phyloP scores from a whole-genome alignment of 2,329 filamentous ascomycete species.

The Apiospora arundinis region DNA sequence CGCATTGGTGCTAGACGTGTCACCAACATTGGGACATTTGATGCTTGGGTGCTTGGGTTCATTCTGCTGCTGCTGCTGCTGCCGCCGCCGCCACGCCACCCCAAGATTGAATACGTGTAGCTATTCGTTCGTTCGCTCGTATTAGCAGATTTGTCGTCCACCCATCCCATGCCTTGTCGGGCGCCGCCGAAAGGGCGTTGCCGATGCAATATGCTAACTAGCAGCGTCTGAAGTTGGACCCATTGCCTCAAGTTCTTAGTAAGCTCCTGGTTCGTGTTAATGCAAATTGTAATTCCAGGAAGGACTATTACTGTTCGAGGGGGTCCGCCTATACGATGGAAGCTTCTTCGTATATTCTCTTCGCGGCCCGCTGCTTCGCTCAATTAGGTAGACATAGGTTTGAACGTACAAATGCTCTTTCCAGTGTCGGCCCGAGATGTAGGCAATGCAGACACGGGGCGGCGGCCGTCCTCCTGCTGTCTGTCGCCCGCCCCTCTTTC shows the following conservation, averaged over 20 bases:
- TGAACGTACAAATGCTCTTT: background rate
- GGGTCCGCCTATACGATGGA: background rate
- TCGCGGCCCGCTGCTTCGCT: background rate
- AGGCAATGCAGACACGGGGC: background rate
- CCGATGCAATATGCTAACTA: background rate
- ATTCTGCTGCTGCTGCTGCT: background rate
- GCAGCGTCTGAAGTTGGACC: background rate
- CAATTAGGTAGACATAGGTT: background rate
- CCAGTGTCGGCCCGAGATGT: background rate
- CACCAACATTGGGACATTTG: background rate
- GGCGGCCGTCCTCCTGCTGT: background rate
- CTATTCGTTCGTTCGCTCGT: background rate
- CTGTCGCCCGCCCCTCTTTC: background rate
- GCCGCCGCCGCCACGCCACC: background rate
- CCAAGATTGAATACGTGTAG: background rate
- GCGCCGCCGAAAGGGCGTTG: background rate
- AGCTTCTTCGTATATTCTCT: background rate
- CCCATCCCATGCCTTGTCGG: constrained; percentile 4
- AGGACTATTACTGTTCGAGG: background rate
- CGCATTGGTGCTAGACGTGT: background rate
- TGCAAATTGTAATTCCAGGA: background rate
- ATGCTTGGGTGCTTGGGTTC: background rate
- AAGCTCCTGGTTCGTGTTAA: background rate
- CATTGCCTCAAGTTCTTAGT: constrained; percentile 4
- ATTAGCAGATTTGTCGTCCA: constrained; percentile 8